Evolutionary conservation across 2,329 filamentous ascomycete genomes (phyloP).

Genomic region (Exophiala sp.): DNA sequence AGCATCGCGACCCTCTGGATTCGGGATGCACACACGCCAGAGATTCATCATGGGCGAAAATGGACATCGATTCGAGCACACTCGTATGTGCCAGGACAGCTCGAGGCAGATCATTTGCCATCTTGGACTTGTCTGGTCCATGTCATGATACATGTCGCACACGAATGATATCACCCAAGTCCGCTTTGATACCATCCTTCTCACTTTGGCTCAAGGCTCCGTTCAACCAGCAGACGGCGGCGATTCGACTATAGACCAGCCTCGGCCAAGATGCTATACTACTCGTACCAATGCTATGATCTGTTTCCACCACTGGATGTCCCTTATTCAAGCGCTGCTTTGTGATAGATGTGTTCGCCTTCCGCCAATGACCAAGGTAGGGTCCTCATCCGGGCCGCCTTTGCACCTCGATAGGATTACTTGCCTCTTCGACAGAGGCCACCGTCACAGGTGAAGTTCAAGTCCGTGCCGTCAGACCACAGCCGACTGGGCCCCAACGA

Average conservation of each 20-base stretch:
- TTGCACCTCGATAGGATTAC: conserved; percentile 10
- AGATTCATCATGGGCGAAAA: neutral
- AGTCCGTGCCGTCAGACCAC: conserved; percentile 7
- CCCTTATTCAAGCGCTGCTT: conserved; percentile 10
- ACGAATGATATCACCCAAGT: conserved; percentile 16
- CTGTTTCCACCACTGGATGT: conserved; percentile 6
- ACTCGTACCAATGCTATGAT: conserved; percentile 4
- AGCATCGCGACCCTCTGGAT: conserved; percentile 5
- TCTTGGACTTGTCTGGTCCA: conserved; percentile 1
- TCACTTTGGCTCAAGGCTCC: neutral
- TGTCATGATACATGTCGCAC: conserved; percentile 14
- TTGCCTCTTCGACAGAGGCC: neutral
- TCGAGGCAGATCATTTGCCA: conserved; percentile 12
- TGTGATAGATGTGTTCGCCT: conserved; percentile 11
- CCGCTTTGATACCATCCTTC: neutral
- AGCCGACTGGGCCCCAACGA: neutral
- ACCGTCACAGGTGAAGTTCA: neutral
- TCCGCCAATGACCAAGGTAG: conserved; percentile 11
- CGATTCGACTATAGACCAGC: neutral
- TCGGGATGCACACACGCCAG: conserved; percentile 9
- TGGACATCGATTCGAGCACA: conserved; percentile 17
- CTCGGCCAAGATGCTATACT: conserved; percentile 7
- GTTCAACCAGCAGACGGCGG: neutral
- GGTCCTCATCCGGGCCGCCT: conserved; percentile 7
- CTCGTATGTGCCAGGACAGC: conserved; percentile 5